Evolutionary conservation across 345 rosid genomes (phyloP).

Genomic region (Corymbia maculata): DNA sequence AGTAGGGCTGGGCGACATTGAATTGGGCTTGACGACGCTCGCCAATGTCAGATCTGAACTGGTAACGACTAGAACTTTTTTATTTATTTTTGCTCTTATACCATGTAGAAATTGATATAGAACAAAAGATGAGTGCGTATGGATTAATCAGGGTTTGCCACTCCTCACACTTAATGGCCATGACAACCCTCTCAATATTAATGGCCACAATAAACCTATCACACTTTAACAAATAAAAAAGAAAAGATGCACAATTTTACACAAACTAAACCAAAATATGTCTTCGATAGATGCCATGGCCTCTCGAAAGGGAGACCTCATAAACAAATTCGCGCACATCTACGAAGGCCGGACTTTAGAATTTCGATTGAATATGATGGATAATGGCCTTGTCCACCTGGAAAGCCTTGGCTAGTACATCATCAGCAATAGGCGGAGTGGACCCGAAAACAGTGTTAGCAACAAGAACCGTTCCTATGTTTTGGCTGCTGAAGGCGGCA

Average conservation of each 20-base stretch:
- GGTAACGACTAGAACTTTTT: neutral
- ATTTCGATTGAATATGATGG: neutral
- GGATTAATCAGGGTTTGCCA: no score
- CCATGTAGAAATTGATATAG: no score
- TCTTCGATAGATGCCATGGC: no score
- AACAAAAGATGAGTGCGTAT: no score
- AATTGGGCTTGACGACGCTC: neutral
- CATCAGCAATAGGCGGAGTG: neutral
- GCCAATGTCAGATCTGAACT: neutral
- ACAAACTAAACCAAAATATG: no score
- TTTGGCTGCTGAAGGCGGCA: constrained; percentile 8
- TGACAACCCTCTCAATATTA: no score
- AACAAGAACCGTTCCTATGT: constrained; percentile 1
- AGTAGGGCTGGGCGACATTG: neutral
- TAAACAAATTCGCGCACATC: no score
- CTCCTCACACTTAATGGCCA: no score
- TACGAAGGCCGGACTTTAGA: neutral
- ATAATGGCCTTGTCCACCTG: constrained; percentile 4
- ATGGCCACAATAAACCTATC: no score
- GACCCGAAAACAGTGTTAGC: constrained; percentile 17
- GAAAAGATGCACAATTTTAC: no score
- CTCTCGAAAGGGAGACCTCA: no score
- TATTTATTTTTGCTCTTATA: neutral
- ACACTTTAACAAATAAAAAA: no score
- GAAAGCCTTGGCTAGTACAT: constrained; percentile 10